Conservation (phyloP, 495 filamentous ascomycete genomes). For the Trichoderma reesei region DNA sequence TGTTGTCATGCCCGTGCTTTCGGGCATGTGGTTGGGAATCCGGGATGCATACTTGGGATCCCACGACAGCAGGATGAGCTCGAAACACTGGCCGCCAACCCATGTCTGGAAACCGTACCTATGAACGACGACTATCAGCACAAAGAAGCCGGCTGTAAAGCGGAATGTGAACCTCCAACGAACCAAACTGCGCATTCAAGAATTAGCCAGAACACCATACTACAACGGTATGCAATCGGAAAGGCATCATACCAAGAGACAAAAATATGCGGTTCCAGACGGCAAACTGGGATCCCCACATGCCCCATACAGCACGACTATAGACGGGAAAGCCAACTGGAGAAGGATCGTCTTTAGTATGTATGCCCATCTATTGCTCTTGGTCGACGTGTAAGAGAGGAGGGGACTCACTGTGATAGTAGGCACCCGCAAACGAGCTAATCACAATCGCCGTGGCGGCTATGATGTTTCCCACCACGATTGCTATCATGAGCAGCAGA, state of each 20-base stretch:
- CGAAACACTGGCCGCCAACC: conserved; percentile 23
- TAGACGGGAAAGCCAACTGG: conserved; percentile 1
- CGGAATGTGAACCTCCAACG: no score
- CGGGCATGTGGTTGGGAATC: conserved; percentile 22
- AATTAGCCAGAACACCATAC: neutral
- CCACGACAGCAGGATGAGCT: conserved; percentile 18
- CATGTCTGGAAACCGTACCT: conserved; percentile 23
- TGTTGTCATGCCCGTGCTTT: conserved; percentile 21
- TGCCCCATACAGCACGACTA: conserved; percentile 1
- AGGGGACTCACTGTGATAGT: neutral
- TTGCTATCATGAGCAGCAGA: neutral
- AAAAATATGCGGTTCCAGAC: conserved; percentile 25
- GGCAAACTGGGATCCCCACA: conserved; percentile 17
- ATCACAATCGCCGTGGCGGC: neutral
- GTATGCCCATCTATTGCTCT: neutral
- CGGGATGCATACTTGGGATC: conserved; percentile 9
- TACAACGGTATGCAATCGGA: neutral
- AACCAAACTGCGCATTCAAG: neutral
- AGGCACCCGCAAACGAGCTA: neutral
- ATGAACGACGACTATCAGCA: conserved; percentile 9
- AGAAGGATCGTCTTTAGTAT: neutral
- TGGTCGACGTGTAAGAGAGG: neutral
- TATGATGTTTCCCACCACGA: neutral
- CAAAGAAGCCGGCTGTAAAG: no score
- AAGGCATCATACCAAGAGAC: neutral